These are phyloP conservation scores for Styphnolobium japonicum DNA, from an alignment of 306 rosid genomes.

Conservation along the genomic window DNA sequence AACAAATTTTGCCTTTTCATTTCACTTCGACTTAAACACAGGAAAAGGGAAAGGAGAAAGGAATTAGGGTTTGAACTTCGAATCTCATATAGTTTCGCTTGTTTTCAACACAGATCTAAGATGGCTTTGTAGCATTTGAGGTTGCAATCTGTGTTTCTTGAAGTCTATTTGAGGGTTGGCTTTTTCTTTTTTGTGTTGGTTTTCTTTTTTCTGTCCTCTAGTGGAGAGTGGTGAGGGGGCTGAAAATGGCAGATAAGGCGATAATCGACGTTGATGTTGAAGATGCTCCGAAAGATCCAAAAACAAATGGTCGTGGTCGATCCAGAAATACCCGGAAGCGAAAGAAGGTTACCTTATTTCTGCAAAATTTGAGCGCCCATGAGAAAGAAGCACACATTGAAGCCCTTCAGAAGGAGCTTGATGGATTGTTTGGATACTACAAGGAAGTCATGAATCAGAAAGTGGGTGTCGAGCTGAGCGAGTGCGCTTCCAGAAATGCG, in stretches of 20 bases:
- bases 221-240: background rate
- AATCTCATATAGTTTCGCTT: background rate
- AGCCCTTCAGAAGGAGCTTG: conserved; percentile 53
- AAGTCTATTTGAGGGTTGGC: background rate
- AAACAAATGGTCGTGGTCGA: conserved; percentile 24
- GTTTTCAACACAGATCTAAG: background rate
- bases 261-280: conserved; percentile 26
- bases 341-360: conserved; percentile 38
- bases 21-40: no score
- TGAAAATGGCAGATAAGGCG: conserved; percentile 34
- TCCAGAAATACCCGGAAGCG: conserved; percentile 52
- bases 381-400: conserved; percentile 46
- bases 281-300: conserved; percentile 24
- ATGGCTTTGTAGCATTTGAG: background rate
- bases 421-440: conserved; percentile 55
- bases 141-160: background rate
- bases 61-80: conserved; percentile 24
- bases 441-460: conserved; percentile 42
- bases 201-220: background rate
- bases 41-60: no score
- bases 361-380: conserved; percentile 35
- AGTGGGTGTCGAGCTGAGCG: conserved; percentile 35
- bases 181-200: background rate
- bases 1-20: background rate
- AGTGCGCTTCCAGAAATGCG: conserved; percentile 37